phyloP scores from a whole-genome alignment of 2,329 filamentous ascomycete species.

The Lecanicillium sp. region DNA sequence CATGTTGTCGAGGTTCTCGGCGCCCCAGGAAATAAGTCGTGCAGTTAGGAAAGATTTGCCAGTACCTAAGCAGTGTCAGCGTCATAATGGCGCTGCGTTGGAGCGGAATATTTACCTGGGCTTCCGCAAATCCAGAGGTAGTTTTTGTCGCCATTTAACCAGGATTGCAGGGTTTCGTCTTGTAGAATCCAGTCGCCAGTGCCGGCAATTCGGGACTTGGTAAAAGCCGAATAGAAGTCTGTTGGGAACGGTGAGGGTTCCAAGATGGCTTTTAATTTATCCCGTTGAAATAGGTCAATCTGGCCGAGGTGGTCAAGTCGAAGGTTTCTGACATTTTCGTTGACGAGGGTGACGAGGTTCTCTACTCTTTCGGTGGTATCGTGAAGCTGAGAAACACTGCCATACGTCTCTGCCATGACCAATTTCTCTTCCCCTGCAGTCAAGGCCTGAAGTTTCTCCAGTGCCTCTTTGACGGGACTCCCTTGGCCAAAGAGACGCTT shows the following conservation, averaged over 20 bases:
- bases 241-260: conserved; percentile 37
- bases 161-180: conserved; percentile 33
- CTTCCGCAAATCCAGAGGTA: conserved; percentile 40
- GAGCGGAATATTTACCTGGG: conserved; percentile 26
- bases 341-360: conserved; percentile 29
- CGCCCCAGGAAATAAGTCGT: conserved; percentile 36
- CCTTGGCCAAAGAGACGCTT: conserved; percentile 34
- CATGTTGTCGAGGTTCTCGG: conserved; percentile 27
- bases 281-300: conserved; percentile 26
- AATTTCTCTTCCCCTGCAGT: conserved; percentile 36
- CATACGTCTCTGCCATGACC: conserved; percentile 39
- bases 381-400: conserved; percentile 30
- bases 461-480: conserved; percentile 32
- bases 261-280: conserved; percentile 34
- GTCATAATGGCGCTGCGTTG: background rate
- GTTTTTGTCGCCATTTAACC: conserved; percentile 32
- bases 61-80: conserved; percentile 24
- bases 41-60: conserved; percentile 42
- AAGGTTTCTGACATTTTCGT: conserved; percentile 29
- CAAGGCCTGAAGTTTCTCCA: conserved; percentile 35
- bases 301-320: conserved; percentile 30
- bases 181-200: conserved; percentile 42
- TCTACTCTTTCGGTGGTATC: conserved; percentile 31
- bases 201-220: conserved; percentile 31
- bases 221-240: conserved; percentile 36